phyloP scores from a whole-genome alignment of 2,329 filamentous ascomycete genomes.

The Fusarium euwallaceae region DNA sequence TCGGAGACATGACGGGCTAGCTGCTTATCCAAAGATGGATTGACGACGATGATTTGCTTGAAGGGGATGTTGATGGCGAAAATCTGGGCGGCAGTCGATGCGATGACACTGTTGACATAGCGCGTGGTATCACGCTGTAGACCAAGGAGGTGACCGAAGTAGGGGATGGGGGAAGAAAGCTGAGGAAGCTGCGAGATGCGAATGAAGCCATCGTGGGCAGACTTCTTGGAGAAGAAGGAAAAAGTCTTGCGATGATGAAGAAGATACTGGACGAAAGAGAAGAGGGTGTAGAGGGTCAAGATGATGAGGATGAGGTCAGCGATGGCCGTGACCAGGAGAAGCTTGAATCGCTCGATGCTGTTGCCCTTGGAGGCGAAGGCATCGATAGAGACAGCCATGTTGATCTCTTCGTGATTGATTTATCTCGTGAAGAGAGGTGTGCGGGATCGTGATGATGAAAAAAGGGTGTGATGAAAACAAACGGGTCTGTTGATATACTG shows the following conservation, averaged over 20 bases:
- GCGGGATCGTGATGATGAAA: not conserved
- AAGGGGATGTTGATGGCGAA: slow-evolving; percentile 50
- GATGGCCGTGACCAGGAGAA: slow-evolving; percentile 13
- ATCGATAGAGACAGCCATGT: slow-evolving; percentile 5
- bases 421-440: not conserved
- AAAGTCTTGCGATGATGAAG: slow-evolving; percentile 9
- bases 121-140: slow-evolving; percentile 44
- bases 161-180: slow-evolving; percentile 40
- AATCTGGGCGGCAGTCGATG: slow-evolving; percentile 37
- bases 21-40: slow-evolving; percentile 46
- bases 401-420: not conserved
- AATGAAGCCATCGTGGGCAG: slow-evolving; percentile 7
- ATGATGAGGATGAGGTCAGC: slow-evolving; percentile 26
- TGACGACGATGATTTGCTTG: slow-evolving; percentile 45
- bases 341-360: not conserved
- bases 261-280: slow-evolving; percentile 7
- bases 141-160: slow-evolving; percentile 44
- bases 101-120: slow-evolving; percentile 45
- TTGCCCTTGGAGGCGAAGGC: not conserved
- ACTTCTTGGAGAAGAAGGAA: slow-evolving; percentile 18
- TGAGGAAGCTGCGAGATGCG: slow-evolving; percentile 40
- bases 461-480: not conserved
- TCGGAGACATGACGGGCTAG: slow-evolving; percentile 47
- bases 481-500: not conserved
- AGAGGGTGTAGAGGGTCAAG: slow-evolving; percentile 20